Evolutionary conservation across 1,139 yeast species (phyloP), one percentile per base, ranked within the genome.

Genomic region (Yamadazyma epiphylla): DNA sequence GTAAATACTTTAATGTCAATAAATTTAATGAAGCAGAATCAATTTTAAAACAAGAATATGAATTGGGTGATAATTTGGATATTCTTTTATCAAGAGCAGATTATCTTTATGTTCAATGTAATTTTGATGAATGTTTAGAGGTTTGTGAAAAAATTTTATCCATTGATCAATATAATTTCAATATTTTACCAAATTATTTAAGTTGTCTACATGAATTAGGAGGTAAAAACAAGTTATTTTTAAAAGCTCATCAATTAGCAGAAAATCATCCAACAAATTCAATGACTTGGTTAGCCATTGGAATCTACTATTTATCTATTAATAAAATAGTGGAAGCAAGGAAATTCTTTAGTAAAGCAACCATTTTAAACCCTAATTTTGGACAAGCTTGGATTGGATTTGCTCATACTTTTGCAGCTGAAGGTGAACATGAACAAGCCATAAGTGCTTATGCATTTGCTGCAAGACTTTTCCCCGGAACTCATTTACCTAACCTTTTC

Each of bases 351-450:
- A 80, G 94, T 33, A 89, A 87, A 53, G 91, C 97, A 0, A 87
- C 97, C 0, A 70, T 88, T 44, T 59, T 89, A 42, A 83, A 87
- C 45, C 95, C 98, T 1, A 85, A 82, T 43, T 88, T 86, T 60
- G 95, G 95, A 0, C 94, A 86, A 33, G 96, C 97, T 1, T 94
- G 98, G 98, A 80, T 94, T 28, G 98, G 97, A 1, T 94, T 94
- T 64, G 97, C 97, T 1, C 97, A 91, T 51, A 89, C 98, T 0
- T 94, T 88, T 70, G 96, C 96, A 0, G 83, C 86, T 2, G 98
- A 94, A 54, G 95, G 96, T 7, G 99, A 94, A 57, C 97, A 94
- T 49, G 99, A 94, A 53, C 98, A 94, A 55, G 98, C 98, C 1
- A 83, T 91, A 13, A 82, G 96, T 37, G 98, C 98, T 0, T 94